Evolutionary conservation across 2,329 filamentous ascomycete species (phyloP).

Genomic region (Colletotrichum spaethianum): DNA sequence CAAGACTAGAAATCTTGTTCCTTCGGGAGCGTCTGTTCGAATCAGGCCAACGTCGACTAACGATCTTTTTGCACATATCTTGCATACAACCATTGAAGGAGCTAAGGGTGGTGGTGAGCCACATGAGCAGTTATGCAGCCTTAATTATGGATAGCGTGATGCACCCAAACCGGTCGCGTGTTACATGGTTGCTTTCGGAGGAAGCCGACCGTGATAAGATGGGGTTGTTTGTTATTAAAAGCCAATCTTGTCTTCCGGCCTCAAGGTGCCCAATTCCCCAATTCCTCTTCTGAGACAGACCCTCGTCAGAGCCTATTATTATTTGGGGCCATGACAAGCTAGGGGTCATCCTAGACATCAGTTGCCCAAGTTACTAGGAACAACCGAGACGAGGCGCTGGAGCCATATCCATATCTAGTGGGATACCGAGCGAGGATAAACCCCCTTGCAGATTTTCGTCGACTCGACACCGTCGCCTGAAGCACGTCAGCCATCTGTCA

Average conservation of each 20-base stretch:
- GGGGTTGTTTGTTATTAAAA: neutral
- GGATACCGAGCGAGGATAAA: neutral
- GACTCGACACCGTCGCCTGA: constrained; percentile 13
- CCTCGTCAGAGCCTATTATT: neutral
- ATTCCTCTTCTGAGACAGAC: constrained; percentile 1
- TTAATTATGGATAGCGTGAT: neutral
- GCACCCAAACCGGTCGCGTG: constrained; percentile 2
- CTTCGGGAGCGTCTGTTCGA: too few species aligned
- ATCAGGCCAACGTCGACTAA: constrained; percentile 34
- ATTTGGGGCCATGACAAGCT: constrained; percentile 6
- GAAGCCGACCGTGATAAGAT: constrained; percentile 15
- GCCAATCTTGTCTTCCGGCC: neutral
- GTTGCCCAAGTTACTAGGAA: neutral
- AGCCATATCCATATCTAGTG: constrained; percentile 6
- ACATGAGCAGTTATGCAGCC: neutral
- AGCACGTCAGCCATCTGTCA: neutral
- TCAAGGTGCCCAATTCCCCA: neutral
- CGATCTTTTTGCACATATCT: neutral
- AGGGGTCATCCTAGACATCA: neutral
- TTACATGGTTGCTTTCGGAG: constrained; percentile 5
- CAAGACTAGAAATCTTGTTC: constrained; percentile 42
- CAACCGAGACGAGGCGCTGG: constrained; percentile 14
- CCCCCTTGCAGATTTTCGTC: neutral
- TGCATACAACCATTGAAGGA: neutral
- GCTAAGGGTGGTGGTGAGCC: neutral